Evolutionary conservation across 106 monocot genomes (phyloP), one percentile per base, ranked within the genome.

Genomic region (Acorus gramineus): DNA sequence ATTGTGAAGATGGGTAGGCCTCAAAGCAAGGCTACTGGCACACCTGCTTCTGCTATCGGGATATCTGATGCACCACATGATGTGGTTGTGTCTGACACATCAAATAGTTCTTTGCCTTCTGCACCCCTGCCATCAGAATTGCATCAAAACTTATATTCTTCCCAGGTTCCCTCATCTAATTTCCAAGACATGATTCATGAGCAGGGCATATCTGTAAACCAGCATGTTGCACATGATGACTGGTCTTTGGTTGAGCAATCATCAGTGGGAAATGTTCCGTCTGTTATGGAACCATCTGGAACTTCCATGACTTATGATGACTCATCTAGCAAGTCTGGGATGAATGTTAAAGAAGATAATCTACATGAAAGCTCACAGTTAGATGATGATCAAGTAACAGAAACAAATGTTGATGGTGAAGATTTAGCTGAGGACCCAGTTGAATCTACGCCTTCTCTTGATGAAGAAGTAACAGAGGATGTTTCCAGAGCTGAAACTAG

Each of bases 1-100:
- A 77, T 96, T 69, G 96, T 96, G 11, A 96, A 87, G 71, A 90
- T 87, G 90, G 90, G 96, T n/a, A 78, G 76, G 54, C 85, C 87
- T 79, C 87, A 79, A 66, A 59, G 61, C 61, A 96, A 79, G 68
- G 44, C 75, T 42, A 56, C 76, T 46, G 55, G 44, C 14, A 53
- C 68, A 57, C 63, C 80, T 11, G 13, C 49, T 51, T 51, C 59
- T 28, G 28, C 28, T 42, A 60, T 65, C 57, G 77, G 83, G 50
- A 28, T 60, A 13, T 61, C 81, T 0, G 64, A 74, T 49, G 11
- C 70, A 45, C 56, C 76, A 48, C 68, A 80, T 28, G 28, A 28
- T 79, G 59, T 70, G 10, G 47, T 55, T 45, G 53, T 63, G 55
- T 13, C 77, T 49, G 64, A 62, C 55, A 53, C 59, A 8, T 49